phyloP scores from a whole-genome alignment of 2,329 filamentous ascomycete genomes.

The Sarocladiaceae sp. region DNA sequence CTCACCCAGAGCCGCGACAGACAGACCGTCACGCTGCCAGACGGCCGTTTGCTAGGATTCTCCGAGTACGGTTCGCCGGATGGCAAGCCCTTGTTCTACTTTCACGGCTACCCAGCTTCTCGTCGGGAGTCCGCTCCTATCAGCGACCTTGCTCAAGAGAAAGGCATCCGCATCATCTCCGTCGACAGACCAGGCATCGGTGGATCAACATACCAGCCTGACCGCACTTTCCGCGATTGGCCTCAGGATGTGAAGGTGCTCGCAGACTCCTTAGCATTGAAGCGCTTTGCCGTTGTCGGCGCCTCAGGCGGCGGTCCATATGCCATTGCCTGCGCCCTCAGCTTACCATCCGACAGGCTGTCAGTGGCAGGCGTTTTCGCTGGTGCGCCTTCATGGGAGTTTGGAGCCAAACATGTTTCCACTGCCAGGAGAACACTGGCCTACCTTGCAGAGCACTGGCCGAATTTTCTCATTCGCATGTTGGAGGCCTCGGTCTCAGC shows the following conservation, averaged over 20 bases:
- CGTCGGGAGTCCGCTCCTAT: slow-evolving; percentile 28
- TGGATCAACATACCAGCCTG: slow-evolving; percentile 28
- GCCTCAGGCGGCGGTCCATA: slow-evolving; percentile 30
- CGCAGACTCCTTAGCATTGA: slow-evolving; percentile 18
- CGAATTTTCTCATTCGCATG: not conserved
- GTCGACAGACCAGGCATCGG: slow-evolving; percentile 37
- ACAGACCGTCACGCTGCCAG: slow-evolving; percentile 28
- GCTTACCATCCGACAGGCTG: slow-evolving; percentile 17
- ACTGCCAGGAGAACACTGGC: not conserved
- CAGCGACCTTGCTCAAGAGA: slow-evolving; percentile 19
- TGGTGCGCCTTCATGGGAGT: slow-evolving; percentile 2
- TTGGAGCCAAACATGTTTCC: not conserved
- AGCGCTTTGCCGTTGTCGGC: slow-evolving; percentile 26
- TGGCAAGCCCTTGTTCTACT: slow-evolving; percentile 29
- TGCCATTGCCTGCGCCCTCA: slow-evolving; percentile 27
- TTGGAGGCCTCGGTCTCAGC: not conserved
- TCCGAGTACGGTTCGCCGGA: slow-evolving; percentile 28
- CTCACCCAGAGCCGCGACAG: too few relatives aligned
- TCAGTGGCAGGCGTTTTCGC: slow-evolving; percentile 9
- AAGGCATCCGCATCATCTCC: slow-evolving; percentile 27
- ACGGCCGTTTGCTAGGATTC: slow-evolving; percentile 34
- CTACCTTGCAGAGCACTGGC: slow-evolving; percentile 1
- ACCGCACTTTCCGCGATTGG: slow-evolving; percentile 26
- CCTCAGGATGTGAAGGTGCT: slow-evolving; percentile 26
- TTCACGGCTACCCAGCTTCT: slow-evolving; percentile 36